Evolutionary conservation across 257 asterid species (phyloP), one percentile per base, ranked within the genome.

Genomic region (Leonotis leonurus): DNA sequence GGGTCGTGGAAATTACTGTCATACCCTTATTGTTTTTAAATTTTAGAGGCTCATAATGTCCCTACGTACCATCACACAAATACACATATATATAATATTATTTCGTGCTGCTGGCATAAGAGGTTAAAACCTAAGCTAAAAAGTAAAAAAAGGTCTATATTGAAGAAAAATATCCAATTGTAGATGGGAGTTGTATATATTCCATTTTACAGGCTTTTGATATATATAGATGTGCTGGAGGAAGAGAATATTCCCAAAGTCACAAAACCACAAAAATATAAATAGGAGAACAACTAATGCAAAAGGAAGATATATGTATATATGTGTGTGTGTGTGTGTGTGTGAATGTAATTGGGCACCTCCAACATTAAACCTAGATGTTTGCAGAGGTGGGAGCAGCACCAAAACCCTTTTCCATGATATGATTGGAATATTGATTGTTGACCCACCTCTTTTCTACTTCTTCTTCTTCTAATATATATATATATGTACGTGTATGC

Each of bases 351-450:
- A 4, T 5, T 16, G 8, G 3, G 71, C 24, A 30, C 46, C 61
- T 67, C 35, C 18, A 61, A 46, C 65, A 66, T 17, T 33, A 21
- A 50, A 60, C 77, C 69, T 39, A 7, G 49, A 49, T 68, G 76
- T 26, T 64, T 43, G 73, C 52, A 48, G 26, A 56, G 56, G 5
- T 67, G 64, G 73, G 70, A 60, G 66, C 72, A 70, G 24, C 71
- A 49, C 43, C 65, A 60, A n/a, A n/a, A 54, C 66, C 72, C 68
- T 49, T 72, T 60, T 72, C 22, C 59, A 32, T 65, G 79, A 75
- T 56, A 62, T 62, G 86, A 74, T 77, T 57, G 67, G 73, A 77
- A 80, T 74, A 71, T 68, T 16, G n/a, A 71, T 20, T 8, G 27
- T 59, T n/a, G 70, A 53, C 70, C 54, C 60, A 43, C 17, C 6